Conservation (phyloP, 257 asterid genomes). For the Plantago elongata region DNA sequence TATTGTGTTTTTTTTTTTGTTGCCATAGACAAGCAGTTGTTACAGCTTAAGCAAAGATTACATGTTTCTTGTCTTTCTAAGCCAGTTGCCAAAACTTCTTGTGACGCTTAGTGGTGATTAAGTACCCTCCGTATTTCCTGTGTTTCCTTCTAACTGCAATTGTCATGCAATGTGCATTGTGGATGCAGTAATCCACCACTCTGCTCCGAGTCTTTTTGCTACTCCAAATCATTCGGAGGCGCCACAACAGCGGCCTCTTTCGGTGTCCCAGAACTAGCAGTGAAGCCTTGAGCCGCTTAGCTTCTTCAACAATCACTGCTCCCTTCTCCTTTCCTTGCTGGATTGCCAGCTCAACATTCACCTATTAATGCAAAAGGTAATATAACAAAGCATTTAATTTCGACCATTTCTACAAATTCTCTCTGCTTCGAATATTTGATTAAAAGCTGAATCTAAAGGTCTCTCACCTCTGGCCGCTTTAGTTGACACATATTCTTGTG, state of each 20-base stretch:
- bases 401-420: neutral
- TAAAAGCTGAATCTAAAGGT: neutral
- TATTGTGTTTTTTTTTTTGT: neutral
- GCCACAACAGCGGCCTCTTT: conserved; percentile 51
- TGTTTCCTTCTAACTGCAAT: conserved; percentile 79
- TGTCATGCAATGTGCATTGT: conserved; percentile 79
- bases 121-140: conserved; percentile 72
- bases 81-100: conserved; percentile 96
- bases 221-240: conserved; percentile 50
- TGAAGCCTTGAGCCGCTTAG: conserved; percentile 43
- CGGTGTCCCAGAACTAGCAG: conserved; percentile 72
- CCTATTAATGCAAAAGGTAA: conserved; percentile 40
- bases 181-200: conserved; percentile 69
- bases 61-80: conserved; percentile 23
- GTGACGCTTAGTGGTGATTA: conserved; percentile 88
- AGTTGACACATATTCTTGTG: conserved; percentile 39
- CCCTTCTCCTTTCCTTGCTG: conserved; percentile 72
- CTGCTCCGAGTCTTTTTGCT: conserved; percentile 32
- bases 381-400: neutral
- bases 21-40: conserved; percentile 9
- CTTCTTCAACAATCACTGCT: conserved; percentile 55
- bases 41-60: neutral
- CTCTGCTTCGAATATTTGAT: no score
- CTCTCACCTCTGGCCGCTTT: conserved; percentile 61
- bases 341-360: conserved; percentile 56